Evolutionary conservation across 1,284 basidiomycete genomes (phyloP).

Genomic region (Singerocomus inundabilis): DNA sequence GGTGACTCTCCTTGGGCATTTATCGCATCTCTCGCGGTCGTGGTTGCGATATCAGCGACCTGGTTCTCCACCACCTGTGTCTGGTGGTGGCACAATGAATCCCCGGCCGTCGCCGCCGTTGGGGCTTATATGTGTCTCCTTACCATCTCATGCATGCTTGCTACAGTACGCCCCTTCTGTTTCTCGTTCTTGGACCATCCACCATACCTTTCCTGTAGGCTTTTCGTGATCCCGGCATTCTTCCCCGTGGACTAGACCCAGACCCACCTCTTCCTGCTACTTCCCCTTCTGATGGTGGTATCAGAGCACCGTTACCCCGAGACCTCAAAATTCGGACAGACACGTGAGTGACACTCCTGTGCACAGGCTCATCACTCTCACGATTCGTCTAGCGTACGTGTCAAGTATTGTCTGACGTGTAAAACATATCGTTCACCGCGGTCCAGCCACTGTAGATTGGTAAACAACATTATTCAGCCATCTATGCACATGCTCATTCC

Average conservation of each 20-base stretch:
- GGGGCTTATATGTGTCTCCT: conserved; percentile 78
- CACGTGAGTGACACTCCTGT: conserved; percentile 51
- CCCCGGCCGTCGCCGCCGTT: conserved; percentile 71
- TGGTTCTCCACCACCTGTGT: conserved; percentile 86
- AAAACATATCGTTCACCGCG: conserved; percentile 86
- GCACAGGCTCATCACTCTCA: conserved; percentile 1
- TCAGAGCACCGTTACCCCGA: conserved; percentile 69
- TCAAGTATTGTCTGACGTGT: conserved; percentile 91
- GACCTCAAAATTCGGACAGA: conserved; percentile 78
- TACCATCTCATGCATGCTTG: conserved; percentile 73
- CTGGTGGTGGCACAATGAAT: conserved; percentile 81
- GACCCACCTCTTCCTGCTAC: conserved; percentile 72
- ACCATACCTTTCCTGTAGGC: conserved; percentile 42
- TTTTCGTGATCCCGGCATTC: conserved; percentile 84
- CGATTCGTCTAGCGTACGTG: conserved; percentile 59
- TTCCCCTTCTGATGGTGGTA: conserved; percentile 58
- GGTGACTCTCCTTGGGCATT: conserved; percentile 83
- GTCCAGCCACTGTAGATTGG: conserved; percentile 91
- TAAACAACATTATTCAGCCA: conserved; percentile 33
- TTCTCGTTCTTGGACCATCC: background rate
- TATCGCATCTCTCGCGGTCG: conserved; percentile 56
- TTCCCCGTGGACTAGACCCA: conserved; percentile 82
- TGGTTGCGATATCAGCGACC: conserved; percentile 66
- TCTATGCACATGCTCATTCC: conserved; percentile 8
- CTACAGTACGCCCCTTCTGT: conserved; percentile 52